Percentiles rank a stretch among this genome's conserved stretches.
These are phyloP conservation scores for Hirschfeldia incana DNA, from an alignment of 345 rosid species.

Conservation along the genomic window DNA sequence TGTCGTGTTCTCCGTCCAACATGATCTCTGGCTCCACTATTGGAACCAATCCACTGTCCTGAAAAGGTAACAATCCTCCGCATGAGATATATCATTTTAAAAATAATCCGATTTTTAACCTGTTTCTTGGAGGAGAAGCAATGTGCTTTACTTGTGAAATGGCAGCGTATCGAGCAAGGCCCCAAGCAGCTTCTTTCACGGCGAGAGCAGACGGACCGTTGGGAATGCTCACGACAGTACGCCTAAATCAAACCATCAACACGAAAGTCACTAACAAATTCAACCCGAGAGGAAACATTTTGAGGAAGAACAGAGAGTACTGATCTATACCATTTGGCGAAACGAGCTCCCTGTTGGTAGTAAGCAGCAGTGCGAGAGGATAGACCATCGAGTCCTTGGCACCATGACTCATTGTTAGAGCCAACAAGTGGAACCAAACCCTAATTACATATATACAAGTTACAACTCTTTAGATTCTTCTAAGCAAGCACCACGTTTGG, in stretches of 20 bases:
- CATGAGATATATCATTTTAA: background rate
- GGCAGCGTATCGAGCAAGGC: conserved; percentile 95
- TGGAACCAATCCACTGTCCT: conserved; percentile 97
- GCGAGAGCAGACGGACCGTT: conserved; percentile 95
- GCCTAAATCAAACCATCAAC: conserved; percentile 55
- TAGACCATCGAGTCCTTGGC: conserved; percentile 98
- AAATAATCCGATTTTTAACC: background rate
- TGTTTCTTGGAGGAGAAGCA: conserved; percentile 18
- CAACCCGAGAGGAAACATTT: background rate
- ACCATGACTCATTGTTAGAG: conserved; percentile 95
- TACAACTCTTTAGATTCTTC: conserved; percentile 4
- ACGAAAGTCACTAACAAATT: background rate
- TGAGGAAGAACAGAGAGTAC: background rate
- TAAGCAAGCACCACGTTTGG: conserved; percentile 5
- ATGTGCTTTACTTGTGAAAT: conserved; percentile 65
- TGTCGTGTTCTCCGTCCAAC: conserved; percentile 93
- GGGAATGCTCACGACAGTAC: conserved; percentile 98
- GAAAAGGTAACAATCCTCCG: conserved; percentile 6
- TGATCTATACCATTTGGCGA: conserved; percentile 81
- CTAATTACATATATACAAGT: conserved; percentile 40
- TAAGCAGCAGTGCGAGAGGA: conserved; percentile 95
- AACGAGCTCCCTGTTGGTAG: conserved; percentile 99
- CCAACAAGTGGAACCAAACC: conserved; percentile 98
- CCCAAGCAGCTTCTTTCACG: conserved; percentile 99
- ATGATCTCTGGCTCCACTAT: conserved; percentile 98